Evolutionary conservation across 2,329 filamentous ascomycete species (phyloP), one percentile per base, ranked within the genome.

Genomic region (Camptophora hylomeconis): DNA sequence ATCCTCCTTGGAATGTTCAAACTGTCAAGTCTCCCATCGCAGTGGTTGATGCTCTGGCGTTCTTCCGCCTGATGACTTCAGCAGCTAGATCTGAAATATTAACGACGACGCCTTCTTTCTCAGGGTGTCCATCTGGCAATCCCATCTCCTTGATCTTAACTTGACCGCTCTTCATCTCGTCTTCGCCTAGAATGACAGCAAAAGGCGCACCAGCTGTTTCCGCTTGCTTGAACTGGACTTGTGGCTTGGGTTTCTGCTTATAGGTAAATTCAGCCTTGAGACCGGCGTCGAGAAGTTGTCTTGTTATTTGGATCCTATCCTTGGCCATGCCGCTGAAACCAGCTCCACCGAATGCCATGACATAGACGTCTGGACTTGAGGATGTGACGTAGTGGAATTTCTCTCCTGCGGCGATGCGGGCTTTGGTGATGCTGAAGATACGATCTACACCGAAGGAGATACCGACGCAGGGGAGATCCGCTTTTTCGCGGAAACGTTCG

Each of bases 371-470:
- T 3, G 86, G 77, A 12, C 65, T 55, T 28, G 33, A 35, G 8
- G 33, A 37, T 7, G 33, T 33, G 20, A 45, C 32, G 30, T 45
- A 43, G n/a, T 57, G 54, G 31, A 60, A 67, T 45, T 69, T 65
- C 33, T 72, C 69, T 33, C 61, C 54, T 19, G 67, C 69, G 37
- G 71, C 72, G 51, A 82, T 67, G 26, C 75, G 68, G 8, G 81
- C 76, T 54, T 92, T 86, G 40, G 78, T 82, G 49, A 94, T 86
- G 45, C 80, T 83, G 60, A 92, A 93, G 48, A 95, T 94, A 45
- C 87, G 77, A 56, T 95, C 87, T 26, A 94, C 82, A 31, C 87
- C 87, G 49, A 95, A 94, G 2, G 86, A 93, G 43, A 92, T 80
- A 38, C 81, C 81, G 5, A 89, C 80, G 44, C 81, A 87, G n/a